Conservation (phyloP, 495 filamentous ascomycete species). For the Mytilinidion resinicola region DNA sequence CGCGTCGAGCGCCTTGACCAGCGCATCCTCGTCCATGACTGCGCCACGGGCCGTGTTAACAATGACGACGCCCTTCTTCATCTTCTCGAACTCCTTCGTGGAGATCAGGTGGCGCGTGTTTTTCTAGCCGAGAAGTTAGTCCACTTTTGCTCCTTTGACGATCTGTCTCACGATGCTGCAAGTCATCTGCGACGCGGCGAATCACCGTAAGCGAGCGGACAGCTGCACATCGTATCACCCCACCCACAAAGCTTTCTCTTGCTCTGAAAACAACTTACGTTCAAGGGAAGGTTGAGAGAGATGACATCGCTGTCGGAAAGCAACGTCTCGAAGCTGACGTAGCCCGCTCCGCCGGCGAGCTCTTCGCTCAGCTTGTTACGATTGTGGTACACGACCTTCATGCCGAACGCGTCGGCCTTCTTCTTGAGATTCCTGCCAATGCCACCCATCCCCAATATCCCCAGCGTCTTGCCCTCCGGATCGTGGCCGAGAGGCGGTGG, state of each 20-base stretch:
- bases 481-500: constrained; percentile 51
- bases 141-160: background rate
- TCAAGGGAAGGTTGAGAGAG: constrained; percentile 69
- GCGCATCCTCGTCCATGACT: constrained; percentile 64
- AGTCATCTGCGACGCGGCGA: too few relatives aligned
- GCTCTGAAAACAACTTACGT: constrained; percentile 45
- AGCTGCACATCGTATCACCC: too few relatives aligned
- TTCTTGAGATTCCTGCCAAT: constrained; percentile 62
- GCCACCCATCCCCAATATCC: constrained; percentile 47
- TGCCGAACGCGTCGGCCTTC: constrained; percentile 61
- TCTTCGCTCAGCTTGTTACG: constrained; percentile 48
- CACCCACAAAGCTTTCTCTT: too few relatives aligned
- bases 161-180: too few relatives aligned
- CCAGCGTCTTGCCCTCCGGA: constrained; percentile 59
- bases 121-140: constrained; percentile 38
- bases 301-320: constrained; percentile 62
- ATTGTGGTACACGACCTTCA: constrained; percentile 63
- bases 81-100: constrained; percentile 53
- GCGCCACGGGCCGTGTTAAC: constrained; percentile 67
- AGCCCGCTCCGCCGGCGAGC: constrained; percentile 53
- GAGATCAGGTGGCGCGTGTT: constrained; percentile 63
- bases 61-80: constrained; percentile 66
- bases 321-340: constrained; percentile 64
- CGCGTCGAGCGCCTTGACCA: constrained; percentile 55
- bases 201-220: too few relatives aligned